Evolutionary conservation across 176 grass and related monocot species (phyloP), one percentile per base, ranked within the genome.

Genomic region (Zoysia japonica): DNA sequence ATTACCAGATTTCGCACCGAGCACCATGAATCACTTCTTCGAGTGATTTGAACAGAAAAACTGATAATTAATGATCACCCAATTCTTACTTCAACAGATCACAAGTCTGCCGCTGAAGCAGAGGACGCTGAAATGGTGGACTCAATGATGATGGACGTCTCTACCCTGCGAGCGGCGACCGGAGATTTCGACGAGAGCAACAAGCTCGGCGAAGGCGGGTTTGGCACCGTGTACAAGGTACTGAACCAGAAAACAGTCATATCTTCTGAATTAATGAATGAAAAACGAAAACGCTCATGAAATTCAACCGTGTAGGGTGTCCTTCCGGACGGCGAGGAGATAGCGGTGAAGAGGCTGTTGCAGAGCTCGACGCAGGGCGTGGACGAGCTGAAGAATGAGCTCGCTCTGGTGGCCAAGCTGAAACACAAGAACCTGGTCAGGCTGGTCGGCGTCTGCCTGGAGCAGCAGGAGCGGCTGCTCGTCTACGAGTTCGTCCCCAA

Each of bases 161-260:
- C 81, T 11, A 83, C 62, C n/a, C 17, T 83, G n/a, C 63, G 72
- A 83, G 10, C 46, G 2, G 71, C 70, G 2, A 82, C 80, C 36
- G 3, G 12, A 1, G n/a, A 82, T 68, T 82, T 82, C 15, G 59
- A 61, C 5, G 80, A 65, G 38, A 52, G 69, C 56, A 82, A 74
- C 51, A 82, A 52, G 63, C 69, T 82, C 1, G 80, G 81, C 1
- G 81, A 83, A 83, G 81, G 88, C 7, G 83, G 74, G 7, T 90
- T 86, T 14, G 88, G 84, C 0, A 7, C 70, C 2, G 88, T 87
- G 20, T 90, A 90, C 71, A 87, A 87, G 84, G 88, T 83, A 52
- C 3, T 57, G 28, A 28, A 28, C 28, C 28, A n/a, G n/a, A n/a
- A n/a, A n/a, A n/a, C n/a, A n/a, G n/a, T n/a, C n/a, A n/a, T n/a